These are phyloP conservation scores for Mallotus japonicus DNA, from an alignment of 441 rosid species.

Conservation along the genomic window DNA sequence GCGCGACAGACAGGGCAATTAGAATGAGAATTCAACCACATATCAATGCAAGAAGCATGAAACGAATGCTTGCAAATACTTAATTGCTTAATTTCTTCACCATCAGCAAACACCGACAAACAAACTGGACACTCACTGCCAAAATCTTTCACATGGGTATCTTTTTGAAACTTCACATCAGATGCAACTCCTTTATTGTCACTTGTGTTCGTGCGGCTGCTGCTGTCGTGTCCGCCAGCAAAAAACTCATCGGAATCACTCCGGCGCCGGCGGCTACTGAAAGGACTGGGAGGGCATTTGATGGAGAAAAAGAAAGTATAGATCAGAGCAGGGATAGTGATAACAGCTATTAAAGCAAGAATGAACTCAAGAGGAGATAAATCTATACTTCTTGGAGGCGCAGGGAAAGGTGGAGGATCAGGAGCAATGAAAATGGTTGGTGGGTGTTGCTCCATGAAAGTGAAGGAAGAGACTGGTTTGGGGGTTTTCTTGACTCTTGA, in stretches of 20 bases:
- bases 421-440: conserved; percentile 40
- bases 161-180: conserved; percentile 40
- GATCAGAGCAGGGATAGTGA: conserved; percentile 69
- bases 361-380: conserved; percentile 66
- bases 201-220: neutral
- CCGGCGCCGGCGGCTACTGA: conserved; percentile 19
- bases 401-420: conserved; percentile 56
- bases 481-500: neutral
- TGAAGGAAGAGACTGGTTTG: no score
- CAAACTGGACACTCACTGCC: conserved; percentile 80
- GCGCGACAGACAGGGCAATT: conserved; percentile 84
- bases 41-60: conserved; percentile 60
- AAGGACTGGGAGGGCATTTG: conserved; percentile 42
- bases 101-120: conserved; percentile 52
- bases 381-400: conserved; percentile 49
- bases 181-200: conserved; percentile 26
- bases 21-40: conserved; percentile 58
- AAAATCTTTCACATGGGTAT: conserved; percentile 42
- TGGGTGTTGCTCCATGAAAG: conserved; percentile 35
- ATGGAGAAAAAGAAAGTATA: conserved; percentile 60
- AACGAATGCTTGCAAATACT: conserved; percentile 71
- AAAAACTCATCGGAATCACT: neutral
- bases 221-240: neutral
- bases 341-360: conserved; percentile 59
- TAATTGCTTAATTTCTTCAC: conserved; percentile 55